Evolutionary conservation across 441 rosid species (phyloP).

Genomic region (Brassica hybrid): DNA sequence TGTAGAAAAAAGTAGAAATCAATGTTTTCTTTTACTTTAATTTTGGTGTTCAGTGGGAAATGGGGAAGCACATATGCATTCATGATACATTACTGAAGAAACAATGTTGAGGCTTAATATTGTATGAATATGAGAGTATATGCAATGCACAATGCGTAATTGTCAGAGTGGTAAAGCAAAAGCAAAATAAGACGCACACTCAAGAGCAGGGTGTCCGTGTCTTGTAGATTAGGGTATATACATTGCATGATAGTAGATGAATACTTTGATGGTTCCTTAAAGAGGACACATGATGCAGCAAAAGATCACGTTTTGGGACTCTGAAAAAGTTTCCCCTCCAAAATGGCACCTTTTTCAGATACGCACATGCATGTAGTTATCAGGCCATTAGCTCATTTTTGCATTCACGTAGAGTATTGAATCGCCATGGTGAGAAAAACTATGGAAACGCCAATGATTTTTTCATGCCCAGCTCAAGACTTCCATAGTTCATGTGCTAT

Average conservation of each 20-base stretch:
- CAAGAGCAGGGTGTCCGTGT: not conserved
- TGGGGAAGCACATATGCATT: slow-evolving; percentile 16
- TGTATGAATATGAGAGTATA: slow-evolving; percentile 7
- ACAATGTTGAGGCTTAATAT: not conserved
- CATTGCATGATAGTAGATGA: slow-evolving; percentile 28
- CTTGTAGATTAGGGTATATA: slow-evolving; percentile 29
- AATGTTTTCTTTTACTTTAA: slow-evolving; percentile 3
- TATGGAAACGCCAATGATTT: slow-evolving; percentile 2
- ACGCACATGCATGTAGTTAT: slow-evolving; percentile 4
- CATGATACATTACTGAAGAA: not conserved
- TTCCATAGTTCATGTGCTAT: too few relatives aligned
- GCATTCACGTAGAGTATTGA: not conserved
- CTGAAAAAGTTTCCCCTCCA: slow-evolving; percentile 1
- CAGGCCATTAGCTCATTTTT: not conserved
- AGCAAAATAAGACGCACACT: slow-evolving; percentile 14
- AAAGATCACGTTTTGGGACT: slow-evolving; percentile 15
- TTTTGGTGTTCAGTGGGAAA: slow-evolving; percentile 11
- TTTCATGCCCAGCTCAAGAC: too few relatives aligned
- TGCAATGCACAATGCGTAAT: slow-evolving; percentile 23
- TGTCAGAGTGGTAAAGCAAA: slow-evolving; percentile 28
- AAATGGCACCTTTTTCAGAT: slow-evolving; percentile 16
- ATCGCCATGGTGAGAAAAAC: not conserved
- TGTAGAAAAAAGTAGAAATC: not conserved
- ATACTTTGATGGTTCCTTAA: slow-evolving; percentile 35
- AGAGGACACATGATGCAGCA: slow-evolving; percentile 5